phyloP scores from a whole-genome alignment of 2,329 filamentous ascomycete genomes.

The Trichoderma arundinaceum region DNA sequence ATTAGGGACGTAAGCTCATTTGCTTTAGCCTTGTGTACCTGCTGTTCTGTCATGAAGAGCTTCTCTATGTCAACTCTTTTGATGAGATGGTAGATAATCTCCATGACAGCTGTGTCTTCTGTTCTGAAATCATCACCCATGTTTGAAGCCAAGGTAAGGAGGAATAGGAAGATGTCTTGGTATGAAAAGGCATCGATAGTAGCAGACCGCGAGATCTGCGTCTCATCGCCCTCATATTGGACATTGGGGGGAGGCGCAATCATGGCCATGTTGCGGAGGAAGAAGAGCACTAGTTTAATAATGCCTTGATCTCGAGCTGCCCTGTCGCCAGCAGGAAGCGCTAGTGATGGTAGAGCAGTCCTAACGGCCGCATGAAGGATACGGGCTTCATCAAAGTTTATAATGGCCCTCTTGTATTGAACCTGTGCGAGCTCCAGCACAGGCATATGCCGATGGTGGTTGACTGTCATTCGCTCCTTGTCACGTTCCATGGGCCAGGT shows the following conservation, averaged over 20 bases:
- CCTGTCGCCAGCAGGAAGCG: constrained; percentile 75
- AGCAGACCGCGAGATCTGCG: constrained; percentile 84
- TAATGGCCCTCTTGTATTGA: constrained; percentile 84
- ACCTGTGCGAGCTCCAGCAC: constrained; percentile 88
- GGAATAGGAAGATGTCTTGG: constrained; percentile 85
- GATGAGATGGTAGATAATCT: constrained; percentile 89
- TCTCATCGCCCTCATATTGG: constrained; percentile 83
- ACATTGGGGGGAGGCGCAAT: constrained; percentile 76
- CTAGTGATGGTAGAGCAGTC: constrained; percentile 84
- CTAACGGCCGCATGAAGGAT: constrained; percentile 83
- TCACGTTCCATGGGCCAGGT: constrained; percentile 92
- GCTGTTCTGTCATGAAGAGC: constrained; percentile 81
- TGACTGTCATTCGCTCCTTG: constrained; percentile 81
- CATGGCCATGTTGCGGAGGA: constrained; percentile 86
- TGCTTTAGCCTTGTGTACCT: constrained; percentile 70
- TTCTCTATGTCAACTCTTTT: constrained; percentile 86
- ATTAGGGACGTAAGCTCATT: constrained; percentile 77
- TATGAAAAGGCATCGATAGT: constrained; percentile 88
- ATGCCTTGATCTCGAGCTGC: constrained; percentile 84
- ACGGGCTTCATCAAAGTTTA: constrained; percentile 78
- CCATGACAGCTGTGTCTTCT: constrained; percentile 87
- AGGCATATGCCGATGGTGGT: constrained; percentile 89
- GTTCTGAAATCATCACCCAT: constrained; percentile 92
- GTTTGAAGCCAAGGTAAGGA: constrained; percentile 87
- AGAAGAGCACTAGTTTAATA: constrained; percentile 87